Percentiles rank a stretch among this genome's conserved stretches.
These are phyloP conservation scores for Nitzschia sp. DNA, from an alignment of 108 stramenopile genomes.

Conservation along the genomic window DNA sequence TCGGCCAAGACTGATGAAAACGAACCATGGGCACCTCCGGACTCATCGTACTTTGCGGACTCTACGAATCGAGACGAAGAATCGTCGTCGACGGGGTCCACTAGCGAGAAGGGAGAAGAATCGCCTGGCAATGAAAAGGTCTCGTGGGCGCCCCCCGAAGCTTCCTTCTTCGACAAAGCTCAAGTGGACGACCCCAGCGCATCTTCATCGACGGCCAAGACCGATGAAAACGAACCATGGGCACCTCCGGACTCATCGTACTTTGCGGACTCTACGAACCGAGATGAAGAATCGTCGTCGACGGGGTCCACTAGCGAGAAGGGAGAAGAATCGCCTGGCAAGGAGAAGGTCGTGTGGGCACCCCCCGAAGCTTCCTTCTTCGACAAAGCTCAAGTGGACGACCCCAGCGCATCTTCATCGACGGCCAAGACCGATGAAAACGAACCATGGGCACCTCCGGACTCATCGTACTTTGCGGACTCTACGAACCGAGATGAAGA, in stretches of 20 bases:
- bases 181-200: no score
- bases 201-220: no score
- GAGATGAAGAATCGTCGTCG: neutral
- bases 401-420: neutral
- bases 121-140: no score
- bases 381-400: neutral
- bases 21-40: slow-evolving; percentile 1
- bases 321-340: neutral
- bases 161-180: no score
- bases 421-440: neutral
- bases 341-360: neutral
- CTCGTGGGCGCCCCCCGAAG: no score
- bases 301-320: neutral
- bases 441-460: neutral
- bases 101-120: neutral
- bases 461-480: neutral
- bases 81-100: neutral
- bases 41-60: neutral
- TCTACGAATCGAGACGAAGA: neutral
- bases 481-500: neutral
- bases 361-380: neutral
- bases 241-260: neutral
- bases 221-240: neutral
- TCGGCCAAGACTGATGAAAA: no score
- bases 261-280: neutral